Evolutionary conservation across 1,139 yeast species (phyloP).

Genomic region (Hemisphaericaspora lyxosophila): DNA sequence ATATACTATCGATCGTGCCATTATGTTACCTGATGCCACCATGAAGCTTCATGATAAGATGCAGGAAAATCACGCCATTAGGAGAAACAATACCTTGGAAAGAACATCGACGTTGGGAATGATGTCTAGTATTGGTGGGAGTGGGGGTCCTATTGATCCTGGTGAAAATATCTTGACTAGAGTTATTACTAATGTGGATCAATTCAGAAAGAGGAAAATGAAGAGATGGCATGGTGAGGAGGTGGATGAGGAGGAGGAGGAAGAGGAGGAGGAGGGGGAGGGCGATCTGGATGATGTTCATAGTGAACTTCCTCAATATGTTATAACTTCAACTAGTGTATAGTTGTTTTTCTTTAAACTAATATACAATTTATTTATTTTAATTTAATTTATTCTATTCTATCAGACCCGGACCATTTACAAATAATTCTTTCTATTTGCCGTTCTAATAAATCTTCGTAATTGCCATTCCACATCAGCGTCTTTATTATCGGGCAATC

Average conservation of each 20-base stretch:
- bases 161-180: slow-evolving; percentile 15
- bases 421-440: slow-evolving; percentile 88
- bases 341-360: background rate
- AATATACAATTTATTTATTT: background rate
- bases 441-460: slow-evolving; percentile 90
- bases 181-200: slow-evolving; percentile 14
- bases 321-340: slow-evolving; percentile 6
- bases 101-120: slow-evolving; percentile 18
- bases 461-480: slow-evolving; percentile 98
- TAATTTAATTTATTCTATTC: background rate
- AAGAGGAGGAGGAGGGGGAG: background rate
- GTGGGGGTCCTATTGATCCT: slow-evolving; percentile 15
- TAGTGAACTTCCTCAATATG: slow-evolving; percentile 10
- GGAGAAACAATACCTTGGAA: slow-evolving; percentile 35
- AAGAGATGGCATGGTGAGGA: slow-evolving; percentile 1
- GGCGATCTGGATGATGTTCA: slow-evolving; percentile 3
- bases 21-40: slow-evolving; percentile 76
- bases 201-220: slow-evolving; percentile 11
- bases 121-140: slow-evolving; percentile 13
- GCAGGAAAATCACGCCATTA: slow-evolving; percentile 58
- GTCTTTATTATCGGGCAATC: slow-evolving; percentile 91
- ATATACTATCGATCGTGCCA: slow-evolving; percentile 89
- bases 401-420: slow-evolving; percentile 8
- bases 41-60: slow-evolving; percentile 66
- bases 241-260: background rate